Conservation (phyloP, 352 stramenopile species). For the Globisporangium rhizosaccharum region DNA sequence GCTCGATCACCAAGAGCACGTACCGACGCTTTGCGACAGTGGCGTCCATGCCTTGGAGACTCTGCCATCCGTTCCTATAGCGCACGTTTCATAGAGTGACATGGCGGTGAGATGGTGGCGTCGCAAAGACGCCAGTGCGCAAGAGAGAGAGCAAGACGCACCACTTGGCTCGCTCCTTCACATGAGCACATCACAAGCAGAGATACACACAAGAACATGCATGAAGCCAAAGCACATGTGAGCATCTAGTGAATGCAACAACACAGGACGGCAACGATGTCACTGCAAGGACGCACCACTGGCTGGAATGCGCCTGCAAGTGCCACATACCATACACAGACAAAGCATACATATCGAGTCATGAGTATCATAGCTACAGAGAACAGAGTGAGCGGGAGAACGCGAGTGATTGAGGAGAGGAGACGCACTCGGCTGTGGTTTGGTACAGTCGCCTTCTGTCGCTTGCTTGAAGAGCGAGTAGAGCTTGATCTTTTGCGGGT, state of each 20-base stretch:
- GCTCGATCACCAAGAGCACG: conserved; percentile 40
- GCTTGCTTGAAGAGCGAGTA: conserved; percentile 82
- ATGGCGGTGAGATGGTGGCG: too few relatives aligned
- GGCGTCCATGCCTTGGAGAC: conserved; percentile 27
- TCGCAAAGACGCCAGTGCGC: neutral
- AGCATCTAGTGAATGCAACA: too few relatives aligned
- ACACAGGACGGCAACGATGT: neutral
- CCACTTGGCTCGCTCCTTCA: conserved; percentile 56
- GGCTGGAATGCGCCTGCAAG: conserved; percentile 40
- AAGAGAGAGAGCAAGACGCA: conserved; percentile 10
- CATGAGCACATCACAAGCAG: neutral
- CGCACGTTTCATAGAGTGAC: neutral
- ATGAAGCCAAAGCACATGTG: neutral
- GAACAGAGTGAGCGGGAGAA: neutral
- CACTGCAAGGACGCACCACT: conserved; percentile 23
- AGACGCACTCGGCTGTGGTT: conserved; percentile 37
- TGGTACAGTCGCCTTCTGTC: conserved; percentile 54
- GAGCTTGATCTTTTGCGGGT: conserved; percentile 71
- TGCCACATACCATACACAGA: neutral
- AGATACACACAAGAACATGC: neutral
- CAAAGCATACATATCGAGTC: neutral
- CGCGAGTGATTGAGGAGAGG: neutral
- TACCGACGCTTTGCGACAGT: conserved; percentile 45
- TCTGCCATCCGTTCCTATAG: conserved; percentile 48
- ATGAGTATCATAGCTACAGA: neutral